These are phyloP conservation scores for Botrytis paeoniae DNA, from an alignment of 2,329 filamentous ascomycete species.

Conservation along the genomic window DNA sequence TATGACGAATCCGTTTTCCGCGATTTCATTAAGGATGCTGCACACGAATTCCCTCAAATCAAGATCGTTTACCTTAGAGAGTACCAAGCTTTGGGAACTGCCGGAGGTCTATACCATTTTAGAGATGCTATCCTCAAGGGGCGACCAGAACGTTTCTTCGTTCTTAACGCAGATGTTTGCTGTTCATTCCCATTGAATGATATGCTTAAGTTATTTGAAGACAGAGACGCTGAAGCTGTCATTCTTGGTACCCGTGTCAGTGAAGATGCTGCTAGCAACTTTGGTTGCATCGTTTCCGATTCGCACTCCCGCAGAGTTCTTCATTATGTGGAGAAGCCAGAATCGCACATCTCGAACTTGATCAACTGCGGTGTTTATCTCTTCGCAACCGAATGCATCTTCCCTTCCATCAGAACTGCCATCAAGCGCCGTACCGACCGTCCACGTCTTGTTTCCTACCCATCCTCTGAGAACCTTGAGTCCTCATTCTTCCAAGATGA, in stretches of 20 bases:
- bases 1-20: conserved; percentile 97
- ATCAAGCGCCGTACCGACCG: conserved; percentile 95
- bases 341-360: conserved; percentile 94
- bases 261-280: conserved; percentile 90
- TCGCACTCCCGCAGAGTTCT: conserved; percentile 90
- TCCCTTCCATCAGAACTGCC: conserved; percentile 88
- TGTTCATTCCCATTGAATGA: conserved; percentile 95
- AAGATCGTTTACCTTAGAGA: conserved; percentile 94
- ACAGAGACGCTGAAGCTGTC: conserved; percentile 93
- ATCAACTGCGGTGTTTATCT: conserved; percentile 99
- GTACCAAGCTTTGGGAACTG: conserved; percentile 93
- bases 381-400: conserved; percentile 92
- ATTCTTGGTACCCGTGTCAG: conserved; percentile 90
- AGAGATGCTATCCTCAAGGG: conserved; percentile 98
- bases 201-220: conserved; percentile 92
- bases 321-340: conserved; percentile 98
- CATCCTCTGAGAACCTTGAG: conserved; percentile 90
- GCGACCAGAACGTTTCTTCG: conserved; percentile 90
- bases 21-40: conserved; percentile 93
- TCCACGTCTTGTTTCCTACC: conserved; percentile 89
- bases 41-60: conserved; percentile 80
- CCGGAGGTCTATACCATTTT: conserved; percentile 97
- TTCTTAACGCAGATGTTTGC: conserved; percentile 97
- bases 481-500: conserved; percentile 64
- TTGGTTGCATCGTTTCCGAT: conserved; percentile 96